Evolutionary conservation across 345 rosid species (phyloP).

Genomic region (Physaria fendleri): DNA sequence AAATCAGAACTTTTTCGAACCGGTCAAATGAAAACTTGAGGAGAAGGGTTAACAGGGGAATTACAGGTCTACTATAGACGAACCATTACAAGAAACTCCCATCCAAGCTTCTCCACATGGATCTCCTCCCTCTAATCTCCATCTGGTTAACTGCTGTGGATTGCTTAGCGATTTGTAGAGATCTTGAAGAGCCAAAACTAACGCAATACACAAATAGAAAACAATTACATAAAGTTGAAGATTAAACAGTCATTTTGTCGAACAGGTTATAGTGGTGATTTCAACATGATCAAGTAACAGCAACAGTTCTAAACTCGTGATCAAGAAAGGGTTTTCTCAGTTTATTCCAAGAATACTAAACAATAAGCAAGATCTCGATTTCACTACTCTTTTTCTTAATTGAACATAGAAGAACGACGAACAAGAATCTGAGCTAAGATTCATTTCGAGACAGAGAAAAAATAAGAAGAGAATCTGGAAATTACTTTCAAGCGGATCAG

Average conservation of each 20-base stretch:
- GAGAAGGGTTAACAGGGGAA: neutral
- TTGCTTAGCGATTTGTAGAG: slow-evolving; percentile 47
- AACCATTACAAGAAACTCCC: slow-evolving; percentile 75
- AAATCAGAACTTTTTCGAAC: slow-evolving; percentile 1
- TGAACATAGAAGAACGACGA: slow-evolving; percentile 5
- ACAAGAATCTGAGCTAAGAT: neutral
- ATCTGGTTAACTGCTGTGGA: slow-evolving; percentile 60
- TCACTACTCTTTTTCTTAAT: neutral
- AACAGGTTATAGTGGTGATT: slow-evolving; percentile 1
- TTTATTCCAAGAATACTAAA: neutral
- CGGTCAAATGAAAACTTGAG: neutral
- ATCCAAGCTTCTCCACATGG: slow-evolving; percentile 81
- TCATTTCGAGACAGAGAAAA: neutral
- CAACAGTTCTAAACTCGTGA: slow-evolving; percentile 1
- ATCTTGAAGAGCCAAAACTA: slow-evolving; percentile 66
- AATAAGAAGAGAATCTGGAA: neutral
- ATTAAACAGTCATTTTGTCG: slow-evolving; percentile 4
- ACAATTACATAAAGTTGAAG: too few species aligned
- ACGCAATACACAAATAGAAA: slow-evolving; percentile 6
- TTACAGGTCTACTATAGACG: slow-evolving; percentile 67
- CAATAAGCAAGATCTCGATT: too few species aligned
- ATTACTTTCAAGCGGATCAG: slow-evolving; percentile 71
- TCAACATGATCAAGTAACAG: neutral
- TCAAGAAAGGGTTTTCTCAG: slow-evolving; percentile 6
- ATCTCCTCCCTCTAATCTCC: slow-evolving; percentile 70